phyloP scores from a whole-genome alignment of 371 early-diverging fungal genomes.

The Mortierella sp. region DNA sequence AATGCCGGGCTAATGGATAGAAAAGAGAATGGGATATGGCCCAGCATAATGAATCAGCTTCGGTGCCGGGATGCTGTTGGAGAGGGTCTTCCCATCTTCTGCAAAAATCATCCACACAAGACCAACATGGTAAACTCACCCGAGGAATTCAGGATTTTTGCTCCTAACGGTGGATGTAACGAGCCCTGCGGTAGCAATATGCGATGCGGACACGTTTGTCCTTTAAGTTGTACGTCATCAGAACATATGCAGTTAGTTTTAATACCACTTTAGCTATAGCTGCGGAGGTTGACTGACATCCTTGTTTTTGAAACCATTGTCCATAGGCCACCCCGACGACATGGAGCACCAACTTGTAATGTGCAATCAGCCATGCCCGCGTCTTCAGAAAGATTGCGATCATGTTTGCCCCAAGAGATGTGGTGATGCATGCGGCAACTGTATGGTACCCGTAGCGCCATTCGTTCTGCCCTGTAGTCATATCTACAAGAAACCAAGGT shows the following conservation, averaged over 20 bases:
- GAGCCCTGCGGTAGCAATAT: slow-evolving; percentile 28
- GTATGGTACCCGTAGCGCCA: slow-evolving; percentile 29
- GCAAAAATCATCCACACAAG: slow-evolving; percentile 58
- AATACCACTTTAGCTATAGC: not conserved
- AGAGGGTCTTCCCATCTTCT: slow-evolving; percentile 58
- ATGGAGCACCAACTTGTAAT: slow-evolving; percentile 22
- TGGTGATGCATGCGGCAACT: slow-evolving; percentile 60
- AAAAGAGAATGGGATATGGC: slow-evolving; percentile 57
- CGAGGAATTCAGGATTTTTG: slow-evolving; percentile 19
- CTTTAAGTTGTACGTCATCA: slow-evolving; percentile 47
- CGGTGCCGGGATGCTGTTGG: slow-evolving; percentile 48
- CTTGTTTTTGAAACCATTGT: not conserved
- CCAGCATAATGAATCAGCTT: slow-evolving; percentile 42
- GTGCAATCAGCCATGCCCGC: slow-evolving; percentile 59
- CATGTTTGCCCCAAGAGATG: slow-evolving; percentile 59
- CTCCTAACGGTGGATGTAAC: slow-evolving; percentile 61
- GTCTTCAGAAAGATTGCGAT: slow-evolving; percentile 50
- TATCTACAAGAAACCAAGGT: slow-evolving; percentile 22
- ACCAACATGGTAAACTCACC: slow-evolving; percentile 24
- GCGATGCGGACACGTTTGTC: slow-evolving; percentile 57
- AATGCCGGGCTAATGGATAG: slow-evolving; percentile 56
- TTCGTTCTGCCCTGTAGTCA: slow-evolving; percentile 55
- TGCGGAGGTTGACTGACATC: not conserved
- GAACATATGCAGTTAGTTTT: not conserved
- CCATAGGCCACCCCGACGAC: slow-evolving; percentile 50